Evolutionary conservation across 257 asterid species (phyloP).

Genomic region (Striga asiatica): DNA sequence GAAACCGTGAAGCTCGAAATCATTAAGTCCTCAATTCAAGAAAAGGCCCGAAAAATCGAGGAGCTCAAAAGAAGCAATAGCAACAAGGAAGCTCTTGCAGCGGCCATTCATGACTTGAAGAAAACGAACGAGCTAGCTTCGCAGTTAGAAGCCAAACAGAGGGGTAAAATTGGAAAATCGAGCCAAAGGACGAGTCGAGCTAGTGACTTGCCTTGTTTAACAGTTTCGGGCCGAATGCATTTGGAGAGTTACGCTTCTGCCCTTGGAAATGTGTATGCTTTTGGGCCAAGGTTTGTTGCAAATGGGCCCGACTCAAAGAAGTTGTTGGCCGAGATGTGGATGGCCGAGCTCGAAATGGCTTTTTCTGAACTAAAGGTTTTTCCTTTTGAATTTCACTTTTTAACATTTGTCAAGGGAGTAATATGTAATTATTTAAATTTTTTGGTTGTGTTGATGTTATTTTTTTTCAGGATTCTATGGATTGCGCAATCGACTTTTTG

Average conservation of each 20-base stretch:
- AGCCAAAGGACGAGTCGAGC: conserved; percentile 2
- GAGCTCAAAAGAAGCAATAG: conserved; percentile 60
- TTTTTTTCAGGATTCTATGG: conserved; percentile 65
- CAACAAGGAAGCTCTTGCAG: conserved; percentile 67
- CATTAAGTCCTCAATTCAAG: conserved; percentile 44
- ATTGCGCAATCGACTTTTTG: conserved; percentile 62
- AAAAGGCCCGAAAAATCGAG: conserved; percentile 52
- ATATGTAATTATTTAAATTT: neutral
- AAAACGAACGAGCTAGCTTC: conserved; percentile 46
- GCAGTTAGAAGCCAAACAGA: conserved; percentile 46
- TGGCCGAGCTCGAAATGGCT: conserved; percentile 75
- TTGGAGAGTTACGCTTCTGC: conserved; percentile 81
- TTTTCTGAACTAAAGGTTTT: conserved; percentile 58
- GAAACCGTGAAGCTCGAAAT: conserved; percentile 33
- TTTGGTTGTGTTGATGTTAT: neutral
- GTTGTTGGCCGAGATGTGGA: conserved; percentile 74
- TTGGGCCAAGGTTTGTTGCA: conserved; percentile 74
- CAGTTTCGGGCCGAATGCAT: conserved; percentile 68
- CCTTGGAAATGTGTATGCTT: conserved; percentile 72
- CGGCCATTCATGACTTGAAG: conserved; percentile 62
- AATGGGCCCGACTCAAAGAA: conserved; percentile 34
- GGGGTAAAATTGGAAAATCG: conserved; percentile 19
- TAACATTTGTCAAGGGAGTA: neutral
- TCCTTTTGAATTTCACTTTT: neutral
- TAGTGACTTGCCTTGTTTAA: no score